A percentile compares a stretch with the other conserved stretches of the same genome.
These are phyloP conservation scores for Lophiostoma macrostomum DNA, from an alignment of 495 filamentous ascomycete genomes.

Conservation along the genomic window DNA sequence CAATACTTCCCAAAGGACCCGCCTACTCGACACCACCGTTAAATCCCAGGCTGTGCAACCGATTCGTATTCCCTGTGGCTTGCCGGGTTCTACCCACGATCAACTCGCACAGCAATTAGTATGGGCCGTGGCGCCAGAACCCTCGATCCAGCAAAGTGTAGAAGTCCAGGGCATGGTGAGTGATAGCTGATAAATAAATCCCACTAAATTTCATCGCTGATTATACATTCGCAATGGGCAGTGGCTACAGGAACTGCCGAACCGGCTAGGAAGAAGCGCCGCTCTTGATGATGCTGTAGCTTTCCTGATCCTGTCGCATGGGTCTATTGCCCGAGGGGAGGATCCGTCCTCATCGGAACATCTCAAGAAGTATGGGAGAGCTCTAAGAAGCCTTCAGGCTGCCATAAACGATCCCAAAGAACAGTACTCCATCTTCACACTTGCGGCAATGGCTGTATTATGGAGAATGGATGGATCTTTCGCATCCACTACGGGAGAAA, in stretches of 20 bases:
- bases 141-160: not conserved
- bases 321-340: not conserved
- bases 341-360: not conserved
- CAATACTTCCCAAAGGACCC: not conserved
- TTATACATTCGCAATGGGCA: not conserved
- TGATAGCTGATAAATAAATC: not conserved
- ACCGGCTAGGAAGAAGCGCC: not conserved
- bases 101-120: too few relatives aligned
- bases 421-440: not conserved
- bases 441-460: not conserved
- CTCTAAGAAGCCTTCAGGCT: not conserved
- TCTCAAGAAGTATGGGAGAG: not conserved
- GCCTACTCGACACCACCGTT: conserved; percentile 1
- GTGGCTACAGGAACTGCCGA: conserved; percentile 1
- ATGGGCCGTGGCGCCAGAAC: not conserved
- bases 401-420: conserved; percentile 1
- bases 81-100: too few relatives aligned
- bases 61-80: too few relatives aligned
- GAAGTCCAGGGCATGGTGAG: conserved; percentile 2
- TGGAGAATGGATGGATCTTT: not conserved
- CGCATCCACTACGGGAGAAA: not conserved
- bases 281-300: conserved; percentile 1
- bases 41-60: too few relatives aligned
- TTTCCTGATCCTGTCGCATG: conserved; percentile 1
- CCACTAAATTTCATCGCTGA: not conserved